These are phyloP conservation scores for Lenwebbia sp. DNA, from an alignment of 345 rosid species.

Conservation along the genomic window DNA sequence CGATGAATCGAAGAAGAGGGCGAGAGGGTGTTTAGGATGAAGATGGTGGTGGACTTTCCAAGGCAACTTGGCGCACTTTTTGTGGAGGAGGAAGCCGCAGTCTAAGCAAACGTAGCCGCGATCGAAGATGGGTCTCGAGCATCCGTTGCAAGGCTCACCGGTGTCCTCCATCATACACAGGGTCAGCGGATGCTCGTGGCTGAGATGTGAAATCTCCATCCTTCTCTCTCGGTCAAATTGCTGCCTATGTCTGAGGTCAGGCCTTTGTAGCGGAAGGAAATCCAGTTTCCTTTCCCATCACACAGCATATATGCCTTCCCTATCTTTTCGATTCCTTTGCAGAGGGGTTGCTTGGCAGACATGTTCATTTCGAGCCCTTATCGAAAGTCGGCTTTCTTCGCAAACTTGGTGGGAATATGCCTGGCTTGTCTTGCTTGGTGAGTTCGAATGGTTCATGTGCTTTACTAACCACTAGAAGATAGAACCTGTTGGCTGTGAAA, in stretches of 20 bases:
- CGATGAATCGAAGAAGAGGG: background rate
- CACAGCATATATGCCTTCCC: background rate
- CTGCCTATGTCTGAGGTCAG: background rate
- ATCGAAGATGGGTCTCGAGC: background rate
- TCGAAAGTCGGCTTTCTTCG: background rate
- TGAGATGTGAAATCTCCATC: background rate
- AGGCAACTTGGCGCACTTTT: constrained; percentile 7
- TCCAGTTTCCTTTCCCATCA: background rate
- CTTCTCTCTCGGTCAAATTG: background rate
- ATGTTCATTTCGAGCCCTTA: background rate
- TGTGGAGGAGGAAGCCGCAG: constrained; percentile 11
- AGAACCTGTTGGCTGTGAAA: background rate
- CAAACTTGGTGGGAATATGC: background rate
- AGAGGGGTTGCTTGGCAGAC: background rate
- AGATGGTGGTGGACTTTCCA: background rate
- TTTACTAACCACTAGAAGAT: background rate
- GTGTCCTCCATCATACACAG: background rate
- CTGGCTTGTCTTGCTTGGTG: background rate
- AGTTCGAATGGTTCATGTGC: background rate
- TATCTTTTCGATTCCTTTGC: background rate
- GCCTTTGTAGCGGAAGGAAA: background rate
- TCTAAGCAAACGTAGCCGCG: background rate
- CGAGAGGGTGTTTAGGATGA: constrained; percentile 16
- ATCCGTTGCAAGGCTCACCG: constrained; percentile 6
- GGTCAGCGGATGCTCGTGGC: constrained; percentile 4